These are phyloP conservation scores for Pichia sp. DNA, from an alignment of 1,139 yeast genomes.

Conservation along the genomic window DNA sequence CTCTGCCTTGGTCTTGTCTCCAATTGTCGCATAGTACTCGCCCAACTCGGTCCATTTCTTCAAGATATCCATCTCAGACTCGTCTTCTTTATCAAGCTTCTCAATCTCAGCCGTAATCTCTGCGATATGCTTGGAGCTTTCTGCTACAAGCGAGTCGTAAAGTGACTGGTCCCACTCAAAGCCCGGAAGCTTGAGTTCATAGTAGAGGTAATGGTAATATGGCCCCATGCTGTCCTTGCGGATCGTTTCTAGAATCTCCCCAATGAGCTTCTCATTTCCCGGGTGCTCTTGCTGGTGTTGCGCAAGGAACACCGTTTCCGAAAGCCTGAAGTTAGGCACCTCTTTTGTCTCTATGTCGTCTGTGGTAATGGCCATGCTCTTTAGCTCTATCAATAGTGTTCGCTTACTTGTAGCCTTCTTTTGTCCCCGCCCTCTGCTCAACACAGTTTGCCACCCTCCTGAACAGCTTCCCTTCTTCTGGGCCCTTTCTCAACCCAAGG, in stretches of 20 bases:
- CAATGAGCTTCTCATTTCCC: slow-evolving; percentile 31
- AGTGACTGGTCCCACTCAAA: slow-evolving; percentile 55
- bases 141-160: slow-evolving; percentile 47
- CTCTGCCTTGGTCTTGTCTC: slow-evolving; percentile 74
- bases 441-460: slow-evolving; percentile 1
- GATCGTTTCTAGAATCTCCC: slow-evolving; percentile 51
- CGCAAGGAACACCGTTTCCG: slow-evolving; percentile 71
- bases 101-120: slow-evolving; percentile 60
- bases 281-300: slow-evolving; percentile 23
- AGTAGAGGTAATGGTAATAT: slow-evolving; percentile 67
- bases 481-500: not conserved
- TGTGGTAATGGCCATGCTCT: not conserved
- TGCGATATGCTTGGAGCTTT: slow-evolving; percentile 52
- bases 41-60: slow-evolving; percentile 78
- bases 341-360: slow-evolving; percentile 1
- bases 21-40: slow-evolving; percentile 80
- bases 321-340: slow-evolving; percentile 75
- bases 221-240: slow-evolving; percentile 69
- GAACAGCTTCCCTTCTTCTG: not conserved
- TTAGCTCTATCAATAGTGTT: not conserved
- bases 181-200: slow-evolving; percentile 40
- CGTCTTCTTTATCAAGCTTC: slow-evolving; percentile 81
- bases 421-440: too few relatives aligned
- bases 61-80: slow-evolving; percentile 80
- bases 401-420: not conserved